Base-by-base conservation (phyloP, 306 rosid species). In the Acmispon strigosus region DNA sequence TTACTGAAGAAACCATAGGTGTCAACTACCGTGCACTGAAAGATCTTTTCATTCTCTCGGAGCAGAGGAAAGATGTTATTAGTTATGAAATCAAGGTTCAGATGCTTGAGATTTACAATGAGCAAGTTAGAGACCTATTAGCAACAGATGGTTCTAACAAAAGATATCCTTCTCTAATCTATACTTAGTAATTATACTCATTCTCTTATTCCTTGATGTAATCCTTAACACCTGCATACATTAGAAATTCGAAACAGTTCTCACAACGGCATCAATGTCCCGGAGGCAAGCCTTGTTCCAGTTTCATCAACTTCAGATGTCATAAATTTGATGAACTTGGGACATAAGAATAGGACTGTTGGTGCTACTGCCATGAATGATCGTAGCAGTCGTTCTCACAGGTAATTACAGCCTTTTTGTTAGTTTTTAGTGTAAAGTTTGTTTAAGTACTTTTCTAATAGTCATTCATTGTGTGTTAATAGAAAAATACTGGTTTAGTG, bases 31-130 rank as follows among this genome's bases (percentile, higher is more conserved):
- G 99, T 66, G 97, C 99, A 19, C 76, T 91, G 60, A 47, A 79
- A 32, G 99, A 95, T 81, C 91, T 95, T 32, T 95, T 95, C 84
- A 44, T 48, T 42, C 80, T 91, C 45, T 84, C 96, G 9, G 91
- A 85, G 8, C 85, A 87, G 81, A 91, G 96, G 74, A 86, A 82
- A 80, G 91, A 84, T 55, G 83, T 85, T 70, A 73, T 95, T 74
- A 72, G 22, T 76, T 91, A 91, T 77, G 96, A 76, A 39, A 95
- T 95, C 29, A 69, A 76, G 11, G 96, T 91, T 54, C 99, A 95
- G 85, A 95, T 95, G 97, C 96, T 95, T 72, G 99, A 95, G 84
- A 91, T 95, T 73, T 95, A 95, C 86, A 91, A 91, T 22, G 99
- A 95, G 76, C 96, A 91, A 89, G 94, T 95, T 45, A 83, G 89